Evolutionary conservation across 192 early-diverging fungal genomes (phyloP).

Genomic region (Backusella westeae): DNA sequence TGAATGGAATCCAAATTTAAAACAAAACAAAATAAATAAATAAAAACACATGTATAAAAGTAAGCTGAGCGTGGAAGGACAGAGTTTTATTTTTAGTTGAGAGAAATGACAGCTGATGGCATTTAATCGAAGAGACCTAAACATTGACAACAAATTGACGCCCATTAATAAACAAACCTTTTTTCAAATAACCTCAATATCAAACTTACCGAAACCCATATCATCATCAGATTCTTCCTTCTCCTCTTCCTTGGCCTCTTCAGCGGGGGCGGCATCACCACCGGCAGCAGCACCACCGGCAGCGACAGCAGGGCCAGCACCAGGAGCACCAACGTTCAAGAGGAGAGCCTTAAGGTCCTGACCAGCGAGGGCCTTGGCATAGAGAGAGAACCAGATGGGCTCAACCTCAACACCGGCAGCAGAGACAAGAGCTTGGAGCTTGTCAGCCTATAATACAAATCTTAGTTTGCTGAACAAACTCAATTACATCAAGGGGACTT

Average conservation of each 20-base stretch:
- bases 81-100: not conserved
- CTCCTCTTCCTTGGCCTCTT: slow-evolving; percentile 60
- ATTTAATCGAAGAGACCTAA: slow-evolving; percentile 31
- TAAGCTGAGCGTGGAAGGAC: not conserved
- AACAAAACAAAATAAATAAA: not conserved
- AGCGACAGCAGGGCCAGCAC: slow-evolving; percentile 43
- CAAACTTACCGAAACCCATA: slow-evolving; percentile 77
- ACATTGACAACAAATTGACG: not conserved
- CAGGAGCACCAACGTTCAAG: slow-evolving; percentile 83
- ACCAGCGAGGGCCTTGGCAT: slow-evolving; percentile 97
- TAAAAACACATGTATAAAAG: not conserved
- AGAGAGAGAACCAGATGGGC: slow-evolving; percentile 92
- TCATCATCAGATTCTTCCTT: slow-evolving; percentile 74
- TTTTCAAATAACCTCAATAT: not conserved
- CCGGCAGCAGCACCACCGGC: slow-evolving; percentile 37
- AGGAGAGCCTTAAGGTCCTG: slow-evolving; percentile 88
- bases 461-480: not conserved
- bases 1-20: no score
- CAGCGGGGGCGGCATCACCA: slow-evolving; percentile 39
- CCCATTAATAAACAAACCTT: not conserved
- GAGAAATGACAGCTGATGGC: not conserved
- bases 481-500: slow-evolving; percentile 33
- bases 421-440: slow-evolving; percentile 87
- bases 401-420: slow-evolving; percentile 91
- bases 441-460: slow-evolving; percentile 70